Conservation (phyloP, 1,139 yeast genomes). For the Yamadazyma siamensis region DNA sequence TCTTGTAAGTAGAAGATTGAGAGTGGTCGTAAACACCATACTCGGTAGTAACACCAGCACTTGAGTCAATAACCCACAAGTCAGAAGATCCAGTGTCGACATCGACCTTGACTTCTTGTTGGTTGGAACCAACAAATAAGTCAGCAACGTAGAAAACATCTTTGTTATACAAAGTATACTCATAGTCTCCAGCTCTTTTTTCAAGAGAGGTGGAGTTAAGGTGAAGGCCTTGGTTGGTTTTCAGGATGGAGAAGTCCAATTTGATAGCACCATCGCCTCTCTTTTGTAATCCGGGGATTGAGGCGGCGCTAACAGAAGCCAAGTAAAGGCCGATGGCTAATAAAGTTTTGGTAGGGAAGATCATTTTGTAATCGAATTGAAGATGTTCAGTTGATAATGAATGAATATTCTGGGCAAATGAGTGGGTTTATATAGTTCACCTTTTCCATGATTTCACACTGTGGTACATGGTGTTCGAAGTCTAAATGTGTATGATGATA, state of each 20-base stretch:
- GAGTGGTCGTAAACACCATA: conserved; percentile 12
- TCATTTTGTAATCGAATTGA: conserved; percentile 1
- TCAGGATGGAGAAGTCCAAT: conserved; percentile 10
- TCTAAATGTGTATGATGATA: background rate
- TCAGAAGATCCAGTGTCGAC: conserved; percentile 50
- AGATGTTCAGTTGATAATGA: background rate
- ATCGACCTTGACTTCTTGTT: conserved; percentile 28
- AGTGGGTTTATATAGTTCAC: background rate
- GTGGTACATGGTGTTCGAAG: background rate
- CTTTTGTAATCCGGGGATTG: conserved; percentile 10
- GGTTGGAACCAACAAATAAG: conserved; percentile 32
- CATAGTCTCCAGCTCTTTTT: conserved; percentile 3
- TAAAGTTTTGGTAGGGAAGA: conserved; percentile 7
- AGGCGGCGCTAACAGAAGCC: conserved; percentile 5
- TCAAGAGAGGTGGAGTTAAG: background rate
- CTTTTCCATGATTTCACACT: background rate
- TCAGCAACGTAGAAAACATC: conserved; percentile 47
- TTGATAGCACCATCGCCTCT: conserved; percentile 11
- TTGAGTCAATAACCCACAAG: conserved; percentile 31
- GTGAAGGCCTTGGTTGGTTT: background rate
- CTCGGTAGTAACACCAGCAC: conserved; percentile 8
- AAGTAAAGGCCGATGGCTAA: conserved; percentile 10
- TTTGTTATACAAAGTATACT: conserved; percentile 6
- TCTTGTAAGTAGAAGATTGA: conserved; percentile 24
- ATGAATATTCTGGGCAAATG: background rate